phyloP scores from a whole-genome alignment of 2,329 filamentous ascomycete species.

The Aquanectria penicillioides region DNA sequence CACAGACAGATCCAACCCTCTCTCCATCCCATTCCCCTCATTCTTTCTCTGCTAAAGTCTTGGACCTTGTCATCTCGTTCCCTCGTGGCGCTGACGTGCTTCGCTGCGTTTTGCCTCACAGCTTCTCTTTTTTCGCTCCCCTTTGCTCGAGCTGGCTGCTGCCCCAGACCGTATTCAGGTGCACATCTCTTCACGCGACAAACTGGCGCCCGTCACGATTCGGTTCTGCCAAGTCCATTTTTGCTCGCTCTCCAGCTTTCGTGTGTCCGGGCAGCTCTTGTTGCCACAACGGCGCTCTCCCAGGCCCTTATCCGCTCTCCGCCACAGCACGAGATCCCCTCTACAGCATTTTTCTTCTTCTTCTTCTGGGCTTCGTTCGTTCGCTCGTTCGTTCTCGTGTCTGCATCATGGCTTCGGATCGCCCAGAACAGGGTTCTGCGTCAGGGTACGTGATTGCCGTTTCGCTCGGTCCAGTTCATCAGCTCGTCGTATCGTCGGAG shows the following conservation, averaged over 20 bases:
- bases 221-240: background rate
- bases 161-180: background rate
- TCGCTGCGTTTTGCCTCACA: too few species aligned
- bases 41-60: too few species aligned
- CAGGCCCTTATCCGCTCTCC: background rate
- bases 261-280: background rate
- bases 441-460: background rate
- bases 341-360: background rate
- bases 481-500: background rate
- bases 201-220: background rate
- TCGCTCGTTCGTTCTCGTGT: background rate
- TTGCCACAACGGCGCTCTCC: background rate
- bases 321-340: background rate
- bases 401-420: conserved; percentile 9
- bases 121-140: too few species aligned
- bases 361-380: background rate
- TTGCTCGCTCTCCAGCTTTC: background rate
- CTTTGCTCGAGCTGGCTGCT: too few species aligned
- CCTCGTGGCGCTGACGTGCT: too few species aligned
- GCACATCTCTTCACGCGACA: background rate
- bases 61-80: too few species aligned
- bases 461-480: background rate
- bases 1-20: too few species aligned
- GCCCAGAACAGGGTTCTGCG: conserved; percentile 13
- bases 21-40: too few species aligned